phyloP scores from a whole-genome alignment of 2,329 filamentous ascomycete genomes.

The Aspergillus glaucus region DNA sequence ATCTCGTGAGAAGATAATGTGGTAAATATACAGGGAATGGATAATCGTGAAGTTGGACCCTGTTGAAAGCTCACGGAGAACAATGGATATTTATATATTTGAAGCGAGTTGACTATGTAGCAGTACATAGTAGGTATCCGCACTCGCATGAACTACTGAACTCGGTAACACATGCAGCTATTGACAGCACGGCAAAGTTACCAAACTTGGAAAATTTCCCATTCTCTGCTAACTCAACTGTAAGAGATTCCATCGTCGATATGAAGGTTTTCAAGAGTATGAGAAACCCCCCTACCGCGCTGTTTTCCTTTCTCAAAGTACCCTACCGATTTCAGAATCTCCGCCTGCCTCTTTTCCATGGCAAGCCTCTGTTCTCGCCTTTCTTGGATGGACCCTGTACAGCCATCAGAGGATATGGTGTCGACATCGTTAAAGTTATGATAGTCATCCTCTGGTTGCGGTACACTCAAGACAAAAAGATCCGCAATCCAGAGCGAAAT shows the following conservation, averaged over 20 bases:
- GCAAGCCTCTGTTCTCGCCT: slow-evolving; percentile 27
- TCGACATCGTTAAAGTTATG: slow-evolving; percentile 12
- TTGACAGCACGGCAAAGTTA: too few species aligned
- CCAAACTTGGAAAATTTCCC: too few species aligned
- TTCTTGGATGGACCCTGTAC: slow-evolving; percentile 21
- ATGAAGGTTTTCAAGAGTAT: slow-evolving; percentile 24
- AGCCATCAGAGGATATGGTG: slow-evolving; percentile 14
- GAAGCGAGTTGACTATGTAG: too few species aligned
- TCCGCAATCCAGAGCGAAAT: slow-evolving; percentile 70
- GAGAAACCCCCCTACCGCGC: slow-evolving; percentile 24
- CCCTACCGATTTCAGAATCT: slow-evolving; percentile 26
- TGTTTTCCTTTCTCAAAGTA: slow-evolving; percentile 30
- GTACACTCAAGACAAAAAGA: slow-evolving; percentile 41
- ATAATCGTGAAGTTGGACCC: too few species aligned
- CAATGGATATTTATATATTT: too few species aligned
- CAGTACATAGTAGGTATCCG: too few species aligned
- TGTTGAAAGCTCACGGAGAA: too few species aligned
- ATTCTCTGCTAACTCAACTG: neutral
- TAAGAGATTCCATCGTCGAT: slow-evolving; percentile 14
- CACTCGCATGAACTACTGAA: too few species aligned
- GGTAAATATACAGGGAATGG: too few species aligned
- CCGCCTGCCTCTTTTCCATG: slow-evolving; percentile 26
- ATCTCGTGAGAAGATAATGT: too few species aligned
- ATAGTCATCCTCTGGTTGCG: slow-evolving; percentile 11
- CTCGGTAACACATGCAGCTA: too few species aligned